Evolutionary conservation across 768 basidiomycete genomes (phyloP).

Genomic region (Lactarius hengduanensis): DNA sequence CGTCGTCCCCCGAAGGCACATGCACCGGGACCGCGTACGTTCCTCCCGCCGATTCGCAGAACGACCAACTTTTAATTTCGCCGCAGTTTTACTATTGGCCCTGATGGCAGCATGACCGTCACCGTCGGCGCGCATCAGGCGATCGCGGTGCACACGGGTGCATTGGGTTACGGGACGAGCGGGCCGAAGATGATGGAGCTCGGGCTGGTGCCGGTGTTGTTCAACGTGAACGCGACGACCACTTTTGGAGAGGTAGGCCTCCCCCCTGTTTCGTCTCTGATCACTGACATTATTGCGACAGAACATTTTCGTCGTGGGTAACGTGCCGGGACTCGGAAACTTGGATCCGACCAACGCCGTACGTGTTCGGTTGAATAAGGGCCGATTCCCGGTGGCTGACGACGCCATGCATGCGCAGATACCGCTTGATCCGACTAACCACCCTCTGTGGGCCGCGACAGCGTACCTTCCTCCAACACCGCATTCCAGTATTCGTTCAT

Average conservation of each 20-base stretch:
- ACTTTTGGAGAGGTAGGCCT: slow-evolving; percentile 52
- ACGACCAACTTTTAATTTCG: background rate
- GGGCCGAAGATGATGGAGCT: background rate
- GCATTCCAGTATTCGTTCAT: slow-evolving; percentile 61
- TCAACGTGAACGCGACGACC: slow-evolving; percentile 56
- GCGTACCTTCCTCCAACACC: slow-evolving; percentile 49
- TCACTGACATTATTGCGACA: slow-evolving; percentile 28
- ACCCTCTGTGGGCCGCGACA: slow-evolving; percentile 54
- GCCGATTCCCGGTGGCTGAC: background rate
- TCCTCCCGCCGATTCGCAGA: background rate
- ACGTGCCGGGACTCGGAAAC: slow-evolving; percentile 50
- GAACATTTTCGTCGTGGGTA: slow-evolving; percentile 62
- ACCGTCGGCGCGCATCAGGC: slow-evolving; percentile 32
- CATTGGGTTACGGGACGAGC: slow-evolving; percentile 7
- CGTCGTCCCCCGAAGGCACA: slow-evolving; percentile 34
- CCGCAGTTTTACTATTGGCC: slow-evolving; percentile 26
- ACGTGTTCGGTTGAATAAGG: slow-evolving; percentile 19
- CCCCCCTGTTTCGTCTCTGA: background rate
- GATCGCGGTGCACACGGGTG: slow-evolving; percentile 31
- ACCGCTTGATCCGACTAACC: slow-evolving; percentile 49
- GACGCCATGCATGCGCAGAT: slow-evolving; percentile 37
- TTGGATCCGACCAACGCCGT: slow-evolving; percentile 53
- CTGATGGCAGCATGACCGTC: slow-evolving; percentile 29
- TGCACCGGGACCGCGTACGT: slow-evolving; percentile 53
- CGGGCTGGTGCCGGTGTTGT: slow-evolving; percentile 33